Percentiles rank a stretch among this genome's conserved stretches.
These are phyloP conservation scores for Rutstroemia sp. DNA, from an alignment of 2,329 filamentous ascomycete species.

Conservation along the genomic window DNA sequence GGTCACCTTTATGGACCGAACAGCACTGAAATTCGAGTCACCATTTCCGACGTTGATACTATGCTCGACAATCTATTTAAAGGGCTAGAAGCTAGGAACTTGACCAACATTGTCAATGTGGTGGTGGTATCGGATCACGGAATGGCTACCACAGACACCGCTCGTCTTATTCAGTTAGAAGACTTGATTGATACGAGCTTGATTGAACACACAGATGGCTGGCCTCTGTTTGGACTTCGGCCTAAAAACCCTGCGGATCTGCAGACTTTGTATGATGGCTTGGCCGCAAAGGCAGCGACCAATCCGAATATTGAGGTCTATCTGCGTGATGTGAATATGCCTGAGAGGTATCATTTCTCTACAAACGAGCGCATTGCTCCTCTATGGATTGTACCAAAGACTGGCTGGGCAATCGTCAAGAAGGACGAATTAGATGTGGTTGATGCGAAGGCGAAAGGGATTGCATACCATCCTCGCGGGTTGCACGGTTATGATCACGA, in stretches of 20 bases:
- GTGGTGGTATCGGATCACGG: constrained; percentile 97
- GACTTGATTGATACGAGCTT: constrained; percentile 72
- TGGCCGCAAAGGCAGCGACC: constrained; percentile 47
- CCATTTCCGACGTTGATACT: constrained; percentile 70
- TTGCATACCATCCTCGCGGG: constrained; percentile 71
- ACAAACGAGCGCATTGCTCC: constrained; percentile 86
- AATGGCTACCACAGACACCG: constrained; percentile 86
- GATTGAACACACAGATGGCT: constrained; percentile 83
- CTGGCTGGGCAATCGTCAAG: constrained; percentile 86
- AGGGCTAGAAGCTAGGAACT: constrained; percentile 71
- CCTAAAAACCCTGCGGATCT: constrained; percentile 65
- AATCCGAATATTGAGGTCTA: constrained; percentile 79
- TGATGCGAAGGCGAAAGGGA: constrained; percentile 54
- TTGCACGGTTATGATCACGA: constrained; percentile 94
- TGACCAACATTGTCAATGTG: constrained; percentile 86
- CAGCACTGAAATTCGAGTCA: constrained; percentile 78
- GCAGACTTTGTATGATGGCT: constrained; percentile 55
- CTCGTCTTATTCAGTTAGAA: constrained; percentile 80
- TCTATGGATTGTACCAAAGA: constrained; percentile 86
- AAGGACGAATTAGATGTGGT: constrained; percentile 71
- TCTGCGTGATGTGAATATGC: constrained; percentile 81
- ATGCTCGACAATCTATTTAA: constrained; percentile 74
- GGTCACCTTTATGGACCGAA: constrained; percentile 90
- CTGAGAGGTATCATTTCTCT: constrained; percentile 83
- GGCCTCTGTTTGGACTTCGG: constrained; percentile 85